phyloP scores from a whole-genome alignment of 2,329 filamentous ascomycete species.

The Cladosporium halotolerans region DNA sequence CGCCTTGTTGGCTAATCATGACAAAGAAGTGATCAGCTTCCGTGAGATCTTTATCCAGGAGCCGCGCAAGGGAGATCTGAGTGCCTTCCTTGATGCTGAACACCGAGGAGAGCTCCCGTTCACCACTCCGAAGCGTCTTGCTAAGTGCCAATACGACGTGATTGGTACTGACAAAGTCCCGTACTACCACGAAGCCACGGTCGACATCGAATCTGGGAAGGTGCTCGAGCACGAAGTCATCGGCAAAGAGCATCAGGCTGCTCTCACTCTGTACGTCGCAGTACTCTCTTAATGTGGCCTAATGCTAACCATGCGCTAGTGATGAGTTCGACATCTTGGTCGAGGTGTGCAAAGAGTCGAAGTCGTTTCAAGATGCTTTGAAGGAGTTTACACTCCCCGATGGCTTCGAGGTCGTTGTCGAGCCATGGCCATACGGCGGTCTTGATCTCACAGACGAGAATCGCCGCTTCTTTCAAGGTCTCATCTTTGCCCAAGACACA shows the following conservation, averaged over 20 bases:
- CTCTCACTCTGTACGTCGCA: slow-evolving; percentile 22
- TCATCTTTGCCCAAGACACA: slow-evolving; percentile 26
- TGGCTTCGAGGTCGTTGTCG: slow-evolving; percentile 33
- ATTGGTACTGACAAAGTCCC: slow-evolving; percentile 46
- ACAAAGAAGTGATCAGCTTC: slow-evolving; percentile 15
- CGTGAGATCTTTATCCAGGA: slow-evolving; percentile 28
- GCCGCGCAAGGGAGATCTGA: slow-evolving; percentile 24
- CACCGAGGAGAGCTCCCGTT: slow-evolving; percentile 21
- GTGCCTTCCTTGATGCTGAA: slow-evolving; percentile 28
- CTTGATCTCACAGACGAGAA: slow-evolving; percentile 25
- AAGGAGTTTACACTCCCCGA: slow-evolving; percentile 50
- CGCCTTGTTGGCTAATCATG: background rate
- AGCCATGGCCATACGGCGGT: slow-evolving; percentile 29
- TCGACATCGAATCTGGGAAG: slow-evolving; percentile 22
- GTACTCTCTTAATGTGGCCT: too few species aligned
- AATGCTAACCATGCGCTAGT: slow-evolving; percentile 6
- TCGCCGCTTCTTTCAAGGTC: slow-evolving; percentile 26
- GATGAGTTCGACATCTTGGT: slow-evolving; percentile 43
- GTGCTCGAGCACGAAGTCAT: slow-evolving; percentile 26
- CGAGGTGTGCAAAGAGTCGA: slow-evolving; percentile 43
- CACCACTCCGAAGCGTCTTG: slow-evolving; percentile 37
- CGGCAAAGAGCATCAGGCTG: slow-evolving; percentile 24
- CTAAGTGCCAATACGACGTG: slow-evolving; percentile 52
- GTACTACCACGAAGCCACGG: slow-evolving; percentile 49
- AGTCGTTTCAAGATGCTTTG: slow-evolving; percentile 48